phyloP scores from a whole-genome alignment of 306 rosid genomes.

The Cucurbita moschata region DNA sequence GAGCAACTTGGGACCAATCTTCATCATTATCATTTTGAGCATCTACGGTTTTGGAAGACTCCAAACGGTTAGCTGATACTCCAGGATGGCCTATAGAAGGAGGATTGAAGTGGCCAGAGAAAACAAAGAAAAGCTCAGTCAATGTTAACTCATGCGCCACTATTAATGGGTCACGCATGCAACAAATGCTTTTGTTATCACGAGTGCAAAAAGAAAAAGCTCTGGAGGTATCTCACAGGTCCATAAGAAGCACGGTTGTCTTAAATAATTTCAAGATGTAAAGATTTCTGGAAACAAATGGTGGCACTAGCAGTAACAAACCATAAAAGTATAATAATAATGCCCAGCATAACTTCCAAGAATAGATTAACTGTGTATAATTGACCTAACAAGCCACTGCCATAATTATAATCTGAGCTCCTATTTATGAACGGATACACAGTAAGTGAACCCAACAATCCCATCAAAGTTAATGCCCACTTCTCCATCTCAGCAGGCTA shows the following conservation, averaged over 20 bases:
- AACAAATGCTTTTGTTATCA: not conserved
- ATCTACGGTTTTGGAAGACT: conserved; percentile 25
- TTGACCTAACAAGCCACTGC: not conserved
- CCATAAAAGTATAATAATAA: not conserved
- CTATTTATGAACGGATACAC: not conserved
- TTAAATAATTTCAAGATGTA: not conserved
- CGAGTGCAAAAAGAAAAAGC: not conserved
- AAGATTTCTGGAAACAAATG: not conserved
- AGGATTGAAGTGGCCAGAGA: not conserved
- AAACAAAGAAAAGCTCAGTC: not conserved
- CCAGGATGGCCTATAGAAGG: conserved; percentile 26
- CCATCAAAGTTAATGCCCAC: not conserved
- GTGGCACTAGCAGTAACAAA: not conserved
- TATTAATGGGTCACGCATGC: not conserved
- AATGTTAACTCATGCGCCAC: not conserved
- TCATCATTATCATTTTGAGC: conserved; percentile 36
- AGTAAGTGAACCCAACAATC: not conserved
- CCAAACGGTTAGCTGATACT: conserved; percentile 21
- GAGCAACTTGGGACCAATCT: conserved; percentile 59
- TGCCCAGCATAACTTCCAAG: not conserved
- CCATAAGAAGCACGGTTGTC: not conserved
- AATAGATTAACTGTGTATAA: not conserved
- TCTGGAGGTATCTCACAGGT: not conserved
- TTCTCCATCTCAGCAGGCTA: not conserved
- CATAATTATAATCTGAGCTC: not conserved